Evolutionary conservation across 2,329 filamentous ascomycete species (phyloP), one percentile per base, ranked within the genome.

Genomic region (Fusarium caatingaense): DNA sequence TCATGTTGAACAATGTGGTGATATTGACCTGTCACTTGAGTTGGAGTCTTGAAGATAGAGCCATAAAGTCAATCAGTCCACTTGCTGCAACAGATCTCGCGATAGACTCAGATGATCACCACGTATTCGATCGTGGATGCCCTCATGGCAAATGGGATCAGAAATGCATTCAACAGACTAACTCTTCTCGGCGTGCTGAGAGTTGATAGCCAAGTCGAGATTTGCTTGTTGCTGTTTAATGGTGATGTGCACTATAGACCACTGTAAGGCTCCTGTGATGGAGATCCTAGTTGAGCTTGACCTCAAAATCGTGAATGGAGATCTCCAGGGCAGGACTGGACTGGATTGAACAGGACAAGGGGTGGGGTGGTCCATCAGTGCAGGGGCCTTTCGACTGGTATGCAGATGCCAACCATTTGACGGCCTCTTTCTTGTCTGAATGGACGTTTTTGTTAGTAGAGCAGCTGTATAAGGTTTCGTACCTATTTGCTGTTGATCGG

Each of bases 101-200:
- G 66, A 40, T 69, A 66, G 5, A 46, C 66, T 69, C 66, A 57
- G 61, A 69, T 69, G 66, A 69, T 53, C 56, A 51, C 28, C 46
- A 21, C 34, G 30, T 37, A 25, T 23, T 42, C 51, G 56, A 69
- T 69, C 61, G 28, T 60, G 44, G 53, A 58, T 62, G 55, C 47
- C 51, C 44, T 66, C 48, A 63, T 62, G 37, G 46, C 37, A 20
- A 21, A 21, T 45, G 45, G 18, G 44, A 42, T 20, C 37, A 47
- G 10, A 51, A 51, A 51, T 20, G 32, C 21, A 66, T 50, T 28
- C 18, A 54, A 45, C 7, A 28, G 21, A 27, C 46, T 49, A 64
- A 59, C 32, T 37, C 40, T 47, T 46, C 27, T 64, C 40, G 48
- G 40, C 48, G n/a, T 47, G 40, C 32, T 27, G 37, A 27, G 23